Evolutionary conservation across 257 asterid genomes (phyloP).

Genomic region (Capsicum pubescens): DNA sequence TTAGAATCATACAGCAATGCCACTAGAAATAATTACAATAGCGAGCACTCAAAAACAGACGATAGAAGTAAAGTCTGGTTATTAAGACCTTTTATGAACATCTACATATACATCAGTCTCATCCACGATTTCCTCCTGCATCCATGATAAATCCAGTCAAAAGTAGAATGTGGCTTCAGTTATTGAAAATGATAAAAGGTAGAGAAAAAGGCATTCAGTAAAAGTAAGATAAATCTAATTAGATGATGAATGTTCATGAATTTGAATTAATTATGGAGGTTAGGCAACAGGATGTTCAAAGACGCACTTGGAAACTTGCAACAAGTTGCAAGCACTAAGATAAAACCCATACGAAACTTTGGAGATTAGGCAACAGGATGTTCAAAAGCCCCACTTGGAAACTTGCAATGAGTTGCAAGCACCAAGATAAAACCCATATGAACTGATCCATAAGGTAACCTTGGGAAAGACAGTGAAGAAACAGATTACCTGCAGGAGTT

Average conservation of each 20-base stretch:
- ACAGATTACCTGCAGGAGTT: constrained; percentile 79
- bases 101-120: constrained; percentile 94
- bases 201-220: neutral
- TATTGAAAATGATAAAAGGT: constrained; percentile 17
- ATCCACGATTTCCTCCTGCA: constrained; percentile 96
- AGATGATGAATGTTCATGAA: neutral
- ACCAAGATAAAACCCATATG: neutral
- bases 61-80: neutral
- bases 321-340: constrained; percentile 13
- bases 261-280: neutral
- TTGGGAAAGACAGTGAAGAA: neutral
- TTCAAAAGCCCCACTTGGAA: constrained; percentile 7
- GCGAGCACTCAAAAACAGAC: constrained; percentile 14
- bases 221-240: neutral
- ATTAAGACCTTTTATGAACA: constrained; percentile 83
- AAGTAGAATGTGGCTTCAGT: neutral
- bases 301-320: constrained; percentile 6
- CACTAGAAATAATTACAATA: neutral
- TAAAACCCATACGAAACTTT: neutral
- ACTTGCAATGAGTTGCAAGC: constrained; percentile 21
- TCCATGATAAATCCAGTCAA: constrained; percentile 28
- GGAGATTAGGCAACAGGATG: neutral
- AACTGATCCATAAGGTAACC: neutral
- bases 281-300: neutral
- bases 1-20: neutral